Evolutionary conservation across 345 rosid species (phyloP), one percentile per base, ranked within the genome.

Genomic region (Acer campestre): DNA sequence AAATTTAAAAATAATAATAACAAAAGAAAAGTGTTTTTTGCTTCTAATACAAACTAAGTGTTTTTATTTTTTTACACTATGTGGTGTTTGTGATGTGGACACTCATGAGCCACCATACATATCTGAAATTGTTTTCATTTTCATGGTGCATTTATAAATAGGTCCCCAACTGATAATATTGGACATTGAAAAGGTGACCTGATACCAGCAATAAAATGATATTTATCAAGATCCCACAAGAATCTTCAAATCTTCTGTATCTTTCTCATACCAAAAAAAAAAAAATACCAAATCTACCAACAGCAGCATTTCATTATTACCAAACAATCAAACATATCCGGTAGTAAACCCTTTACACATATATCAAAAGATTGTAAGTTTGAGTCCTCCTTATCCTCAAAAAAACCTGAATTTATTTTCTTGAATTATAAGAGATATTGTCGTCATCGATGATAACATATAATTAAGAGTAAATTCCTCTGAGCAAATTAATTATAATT

Each of bases 41-140:
- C 85, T 83, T 83, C 80, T 42, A 27, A 61, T 68, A 11, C 77
- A 83, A 81, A 78, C 77, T 51, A 75, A 68, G 76, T n/a, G 59
- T 68, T 53, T 59, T n/a, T 35, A 3, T 31, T 31, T 31, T 31
- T 31, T 31, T 31, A 4, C 4, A 2, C 27, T 5, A 18, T 69
- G 38, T n/a, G 16, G 12, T 51, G 38, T 71, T 40, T 42, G 55
- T 78, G 84, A 79, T 59, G 76, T 59, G 56, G 80, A 78, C 83
- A 5, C 74, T 23, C 68, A 76, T 18, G 68, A 76, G 42, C 77
- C 69, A 67, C 72, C 76, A 46, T 6, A 53, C 4, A 59, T 59
- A 4, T 35, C 38, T 35, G 18, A 66, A 69, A 70, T 59, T 56
- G 61, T 56, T 7, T 58, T 82, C 80, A 59, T 42, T 74, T 38